Conservation (phyloP, 176 grass and related monocot species). For the Carex myosuroides region DNA sequence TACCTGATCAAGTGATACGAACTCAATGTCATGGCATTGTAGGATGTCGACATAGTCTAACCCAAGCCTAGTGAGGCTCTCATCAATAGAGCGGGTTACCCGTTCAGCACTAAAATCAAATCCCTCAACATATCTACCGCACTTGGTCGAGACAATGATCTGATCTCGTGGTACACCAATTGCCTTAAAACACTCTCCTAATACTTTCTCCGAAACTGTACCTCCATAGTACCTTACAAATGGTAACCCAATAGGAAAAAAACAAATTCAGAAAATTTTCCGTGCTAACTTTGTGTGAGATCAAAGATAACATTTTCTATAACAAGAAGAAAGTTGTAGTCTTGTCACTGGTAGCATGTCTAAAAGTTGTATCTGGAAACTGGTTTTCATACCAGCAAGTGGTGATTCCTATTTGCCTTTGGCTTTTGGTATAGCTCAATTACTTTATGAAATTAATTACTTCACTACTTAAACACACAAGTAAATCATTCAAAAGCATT, state of each 20-base stretch:
- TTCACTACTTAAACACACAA: neutral
- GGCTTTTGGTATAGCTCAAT: neutral
- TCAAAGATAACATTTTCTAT: neutral
- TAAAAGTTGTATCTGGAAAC: neutral
- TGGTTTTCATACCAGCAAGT: neutral
- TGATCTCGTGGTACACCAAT: constrained; percentile 41
- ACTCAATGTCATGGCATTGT: constrained; percentile 91
- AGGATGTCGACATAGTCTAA: constrained; percentile 84
- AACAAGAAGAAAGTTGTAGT: neutral
- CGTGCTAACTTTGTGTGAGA: neutral
- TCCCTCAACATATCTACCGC: constrained; percentile 71
- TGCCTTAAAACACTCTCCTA: constrained; percentile 68
- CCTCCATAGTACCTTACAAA: constrained; percentile 65
- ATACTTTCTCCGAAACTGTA: constrained; percentile 68
- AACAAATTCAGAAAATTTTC: neutral
- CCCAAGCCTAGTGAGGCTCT: constrained; percentile 65
- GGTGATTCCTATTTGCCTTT: neutral
- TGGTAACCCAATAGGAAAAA: neutral
- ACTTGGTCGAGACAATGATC: constrained; percentile 75
- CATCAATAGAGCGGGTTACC: constrained; percentile 55
- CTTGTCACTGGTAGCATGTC: neutral
- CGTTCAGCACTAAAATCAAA: constrained; percentile 83
- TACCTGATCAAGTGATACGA: constrained; percentile 70
- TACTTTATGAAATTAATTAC: neutral
- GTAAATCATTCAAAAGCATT: neutral